Percentiles rank a stretch among this genome's conserved stretches.
Evolutionary conservation across 805 yeast genomes (phyloP).

Genomic region (Cyberlindnera meyerae): DNA sequence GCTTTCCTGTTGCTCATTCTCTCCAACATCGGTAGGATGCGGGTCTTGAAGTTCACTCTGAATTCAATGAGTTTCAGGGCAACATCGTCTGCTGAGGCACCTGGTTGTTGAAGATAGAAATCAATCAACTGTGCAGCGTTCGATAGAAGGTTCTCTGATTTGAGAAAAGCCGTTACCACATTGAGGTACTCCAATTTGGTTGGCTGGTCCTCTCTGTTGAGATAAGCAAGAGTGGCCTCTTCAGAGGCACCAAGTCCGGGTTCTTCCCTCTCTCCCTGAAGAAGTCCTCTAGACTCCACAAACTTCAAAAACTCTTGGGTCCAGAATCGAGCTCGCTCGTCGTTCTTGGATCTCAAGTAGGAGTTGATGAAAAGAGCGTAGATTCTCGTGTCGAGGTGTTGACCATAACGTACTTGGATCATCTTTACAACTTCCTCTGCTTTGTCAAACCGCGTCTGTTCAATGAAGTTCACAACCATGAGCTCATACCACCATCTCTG

Average conservation of each 20-base stretch:
- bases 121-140: constrained; percentile 21
- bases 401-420: constrained; percentile 24
- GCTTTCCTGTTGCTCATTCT: constrained; percentile 14
- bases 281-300: constrained; percentile 25
- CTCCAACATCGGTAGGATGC: constrained; percentile 21
- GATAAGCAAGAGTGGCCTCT: constrained; percentile 26
- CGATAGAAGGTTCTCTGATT: not conserved
- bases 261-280: constrained; percentile 5
- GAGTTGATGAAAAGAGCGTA: constrained; percentile 31
- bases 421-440: constrained; percentile 33
- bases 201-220: constrained; percentile 27
- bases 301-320: constrained; percentile 26
- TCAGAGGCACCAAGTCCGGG: constrained; percentile 25
- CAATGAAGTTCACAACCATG: constrained; percentile 38
- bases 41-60: constrained; percentile 23
- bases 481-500: constrained; percentile 52
- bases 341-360: constrained; percentile 26
- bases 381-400: constrained; percentile 35
- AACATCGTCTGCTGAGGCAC: constrained; percentile 15
- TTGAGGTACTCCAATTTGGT: constrained; percentile 25
- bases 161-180: constrained; percentile 25
- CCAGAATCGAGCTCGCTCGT: constrained; percentile 30
- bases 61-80: constrained; percentile 20
- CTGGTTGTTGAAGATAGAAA: constrained; percentile 21
- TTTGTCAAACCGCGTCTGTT: constrained; percentile 27